Evolutionary conservation across 495 filamentous ascomycete genomes (phyloP).

Genomic region (Rostrohypoxylon terebratum): DNA sequence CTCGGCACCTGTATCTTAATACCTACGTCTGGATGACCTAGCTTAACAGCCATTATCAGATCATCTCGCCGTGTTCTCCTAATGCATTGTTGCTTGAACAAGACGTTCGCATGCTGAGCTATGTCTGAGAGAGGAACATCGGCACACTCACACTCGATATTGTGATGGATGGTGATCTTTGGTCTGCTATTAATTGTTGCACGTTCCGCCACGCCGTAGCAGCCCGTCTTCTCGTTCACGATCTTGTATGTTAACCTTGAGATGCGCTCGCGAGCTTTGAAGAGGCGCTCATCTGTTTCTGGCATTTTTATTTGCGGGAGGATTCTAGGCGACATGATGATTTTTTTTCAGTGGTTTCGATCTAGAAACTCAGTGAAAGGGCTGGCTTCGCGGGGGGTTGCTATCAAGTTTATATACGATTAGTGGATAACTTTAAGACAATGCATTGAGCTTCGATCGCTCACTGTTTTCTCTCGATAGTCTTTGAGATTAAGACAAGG

Average conservation of each 20-base stretch:
- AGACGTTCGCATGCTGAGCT: conserved; percentile 5
- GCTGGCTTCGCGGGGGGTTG: neutral
- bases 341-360: neutral
- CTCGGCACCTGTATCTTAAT: neutral
- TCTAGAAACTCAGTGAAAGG: neutral
- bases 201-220: conserved; percentile 17
- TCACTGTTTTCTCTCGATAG: neutral
- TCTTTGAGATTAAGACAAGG: neutral
- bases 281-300: conserved; percentile 1
- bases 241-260: conserved; percentile 23
- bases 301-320: neutral
- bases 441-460: neutral
- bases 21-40: conserved; percentile 19
- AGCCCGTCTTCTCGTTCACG: conserved; percentile 22
- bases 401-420: conserved; percentile 1
- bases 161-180: conserved; percentile 24
- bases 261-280: conserved; percentile 18
- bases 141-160: neutral
- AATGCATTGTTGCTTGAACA: conserved; percentile 7
- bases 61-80: conserved; percentile 17
- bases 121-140: conserved; percentile 12
- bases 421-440: neutral
- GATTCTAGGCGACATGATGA: neutral
- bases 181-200: neutral
- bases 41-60: conserved; percentile 27